Evolutionary conservation across 345 rosid species (phyloP).

Genomic region (Turritis glabra): DNA sequence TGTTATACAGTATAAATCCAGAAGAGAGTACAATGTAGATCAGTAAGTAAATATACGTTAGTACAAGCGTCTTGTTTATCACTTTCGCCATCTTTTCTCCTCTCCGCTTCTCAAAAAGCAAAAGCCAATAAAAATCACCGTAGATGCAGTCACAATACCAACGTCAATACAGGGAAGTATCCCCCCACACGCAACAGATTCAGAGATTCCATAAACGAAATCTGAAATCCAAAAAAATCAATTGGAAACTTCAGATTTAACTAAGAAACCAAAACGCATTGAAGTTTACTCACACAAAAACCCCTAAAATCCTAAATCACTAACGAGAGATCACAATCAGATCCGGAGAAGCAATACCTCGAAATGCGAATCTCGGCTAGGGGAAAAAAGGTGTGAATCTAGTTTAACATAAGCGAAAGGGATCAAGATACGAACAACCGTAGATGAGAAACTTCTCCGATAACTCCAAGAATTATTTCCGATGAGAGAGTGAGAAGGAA

Average conservation of each 20-base stretch:
- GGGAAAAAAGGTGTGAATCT: constrained; percentile 27
- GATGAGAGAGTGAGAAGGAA: constrained; percentile 16
- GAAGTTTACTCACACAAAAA: background rate
- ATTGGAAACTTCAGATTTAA: constrained; percentile 14
- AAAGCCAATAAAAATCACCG: constrained; percentile 11
- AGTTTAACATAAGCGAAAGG: constrained; percentile 5
- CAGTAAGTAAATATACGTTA: constrained; percentile 81
- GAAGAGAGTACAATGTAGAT: constrained; percentile 86
- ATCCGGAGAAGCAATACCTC: constrained; percentile 28
- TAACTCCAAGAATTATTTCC: background rate
- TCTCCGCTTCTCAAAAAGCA: constrained; percentile 25
- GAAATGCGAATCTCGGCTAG: constrained; percentile 32
- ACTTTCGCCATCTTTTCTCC: constrained; percentile 45
- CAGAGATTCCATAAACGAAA: constrained; percentile 30
- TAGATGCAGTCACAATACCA: constrained; percentile 20
- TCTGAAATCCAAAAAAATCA: constrained; percentile 20
- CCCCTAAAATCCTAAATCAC: constrained; percentile 23
- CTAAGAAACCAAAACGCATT: constrained; percentile 16
- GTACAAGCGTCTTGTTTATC: constrained; percentile 71
- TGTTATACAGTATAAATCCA: constrained; percentile 91
- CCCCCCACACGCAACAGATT: constrained; percentile 21
- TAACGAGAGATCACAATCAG: constrained; percentile 33
- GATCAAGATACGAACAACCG: constrained; percentile 24
- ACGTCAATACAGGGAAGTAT: constrained; percentile 23
- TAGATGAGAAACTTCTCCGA: background rate